Percentiles rank a stretch among this genome's conserved stretches.
These are phyloP conservation scores for Melampsora americana DNA, from an alignment of 1,284 basidiomycete species.

Conservation along the genomic window DNA sequence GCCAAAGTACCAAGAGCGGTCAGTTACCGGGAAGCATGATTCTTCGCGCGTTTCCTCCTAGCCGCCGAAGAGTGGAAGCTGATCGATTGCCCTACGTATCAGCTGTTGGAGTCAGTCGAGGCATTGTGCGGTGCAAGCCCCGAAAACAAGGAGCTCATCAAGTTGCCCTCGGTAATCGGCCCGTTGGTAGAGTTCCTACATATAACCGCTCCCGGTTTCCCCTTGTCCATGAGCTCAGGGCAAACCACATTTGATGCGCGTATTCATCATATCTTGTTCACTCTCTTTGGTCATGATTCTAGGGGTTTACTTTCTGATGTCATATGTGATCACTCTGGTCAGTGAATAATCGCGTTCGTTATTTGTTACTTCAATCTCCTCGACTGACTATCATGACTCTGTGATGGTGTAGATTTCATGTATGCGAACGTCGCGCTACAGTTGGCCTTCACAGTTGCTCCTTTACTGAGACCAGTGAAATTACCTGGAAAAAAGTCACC, in stretches of 20 bases:
- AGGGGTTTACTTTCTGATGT: slow-evolving; percentile 40
- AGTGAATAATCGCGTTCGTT: neutral
- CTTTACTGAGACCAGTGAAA: slow-evolving; percentile 9
- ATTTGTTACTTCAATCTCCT: neutral
- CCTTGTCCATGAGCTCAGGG: too few species aligned
- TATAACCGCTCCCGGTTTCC: too few species aligned
- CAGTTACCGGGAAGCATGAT: neutral
- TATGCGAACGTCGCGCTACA: slow-evolving; percentile 30
- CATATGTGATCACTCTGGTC: slow-evolving; percentile 31
- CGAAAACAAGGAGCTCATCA: slow-evolving; percentile 31
- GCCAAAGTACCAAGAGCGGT: neutral
- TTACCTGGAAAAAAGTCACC: neutral
- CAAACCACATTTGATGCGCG: neutral
- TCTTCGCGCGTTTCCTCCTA: neutral
- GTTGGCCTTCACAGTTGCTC: slow-evolving; percentile 37
- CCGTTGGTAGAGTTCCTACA: slow-evolving; percentile 15
- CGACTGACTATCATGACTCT: neutral
- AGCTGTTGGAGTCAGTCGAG: slow-evolving; percentile 37
- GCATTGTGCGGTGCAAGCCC: slow-evolving; percentile 24
- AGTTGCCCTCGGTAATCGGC: slow-evolving; percentile 25
- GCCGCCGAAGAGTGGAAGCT: too few species aligned
- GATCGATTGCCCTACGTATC: neutral
- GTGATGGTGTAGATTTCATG: slow-evolving; percentile 22
- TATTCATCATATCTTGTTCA: neutral
- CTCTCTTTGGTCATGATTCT: neutral